phyloP scores from a whole-genome alignment of 768 basidiomycete genomes.

The Termitomyces sp. region DNA sequence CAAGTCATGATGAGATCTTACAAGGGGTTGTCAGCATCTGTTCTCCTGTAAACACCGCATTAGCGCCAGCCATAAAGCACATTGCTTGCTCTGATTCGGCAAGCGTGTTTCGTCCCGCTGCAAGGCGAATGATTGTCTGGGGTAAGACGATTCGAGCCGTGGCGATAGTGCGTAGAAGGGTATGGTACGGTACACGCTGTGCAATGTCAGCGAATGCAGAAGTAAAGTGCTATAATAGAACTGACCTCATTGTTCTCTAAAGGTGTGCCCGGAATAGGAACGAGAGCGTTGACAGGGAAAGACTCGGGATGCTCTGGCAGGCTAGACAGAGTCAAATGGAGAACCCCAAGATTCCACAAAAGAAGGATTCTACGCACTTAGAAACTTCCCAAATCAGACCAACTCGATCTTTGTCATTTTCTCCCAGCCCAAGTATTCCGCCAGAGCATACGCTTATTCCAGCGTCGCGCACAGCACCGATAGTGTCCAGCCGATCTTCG shows the following conservation, averaged over 20 bases:
- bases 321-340: constrained; percentile 31
- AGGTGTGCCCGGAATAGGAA: constrained; percentile 93
- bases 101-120: constrained; percentile 88
- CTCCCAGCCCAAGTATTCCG: constrained; percentile 92
- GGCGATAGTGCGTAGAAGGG: constrained; percentile 88
- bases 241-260: constrained; percentile 83
- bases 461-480: constrained; percentile 85
- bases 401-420: constrained; percentile 83
- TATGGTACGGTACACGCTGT: constrained; percentile 77
- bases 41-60: constrained; percentile 98
- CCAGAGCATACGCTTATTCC: constrained; percentile 98
- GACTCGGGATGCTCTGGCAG: constrained; percentile 98
- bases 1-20: constrained; percentile 30
- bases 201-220: constrained; percentile 5
- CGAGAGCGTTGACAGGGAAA: constrained; percentile 96
- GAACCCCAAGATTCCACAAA: constrained; percentile 1
- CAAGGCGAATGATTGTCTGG: constrained; percentile 88
- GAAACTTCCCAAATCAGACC: constrained; percentile 93
- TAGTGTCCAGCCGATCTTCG: constrained; percentile 89
- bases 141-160: constrained; percentile 93
- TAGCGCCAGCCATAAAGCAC: constrained; percentile 98
- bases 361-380: constrained; percentile 47
- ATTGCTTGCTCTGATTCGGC: constrained; percentile 91
- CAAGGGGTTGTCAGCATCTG: constrained; percentile 97
- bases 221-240: not conserved